phyloP scores from a whole-genome alignment of 495 filamentous ascomycete species.

The Hypoxylon fuscum region DNA sequence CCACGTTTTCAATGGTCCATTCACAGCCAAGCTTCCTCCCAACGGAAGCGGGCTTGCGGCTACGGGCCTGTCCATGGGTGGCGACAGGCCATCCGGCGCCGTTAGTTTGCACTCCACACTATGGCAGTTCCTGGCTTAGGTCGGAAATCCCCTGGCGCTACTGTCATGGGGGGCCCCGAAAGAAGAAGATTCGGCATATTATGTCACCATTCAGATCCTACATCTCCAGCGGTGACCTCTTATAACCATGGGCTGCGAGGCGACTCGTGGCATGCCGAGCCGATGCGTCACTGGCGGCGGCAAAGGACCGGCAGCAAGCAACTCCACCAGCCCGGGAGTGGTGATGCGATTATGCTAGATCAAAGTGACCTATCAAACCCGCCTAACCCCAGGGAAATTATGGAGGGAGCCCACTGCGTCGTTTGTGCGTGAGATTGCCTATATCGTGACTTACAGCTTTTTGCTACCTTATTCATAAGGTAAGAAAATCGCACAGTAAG shows the following conservation, averaged over 20 bases:
- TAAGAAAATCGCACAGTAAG: constrained; percentile 8
- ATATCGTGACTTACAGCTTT: constrained; percentile 11
- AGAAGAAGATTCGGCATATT: constrained; percentile 8
- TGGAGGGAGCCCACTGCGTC: constrained; percentile 16
- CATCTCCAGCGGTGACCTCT: constrained; percentile 23
- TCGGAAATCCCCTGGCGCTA: constrained; percentile 21
- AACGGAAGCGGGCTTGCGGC: constrained; percentile 23
- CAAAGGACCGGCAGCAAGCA: constrained; percentile 8
- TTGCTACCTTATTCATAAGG: background rate
- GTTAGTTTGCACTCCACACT: constrained; percentile 17
- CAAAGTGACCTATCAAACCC: constrained; percentile 32
- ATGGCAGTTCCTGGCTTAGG: constrained; percentile 20
- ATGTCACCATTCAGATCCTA: constrained; percentile 19
- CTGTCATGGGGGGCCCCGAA: constrained; percentile 4
- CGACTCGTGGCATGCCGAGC: constrained; percentile 8
- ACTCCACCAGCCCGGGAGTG: constrained; percentile 22
- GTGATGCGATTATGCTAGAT: constrained; percentile 8
- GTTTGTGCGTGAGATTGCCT: constrained; percentile 33
- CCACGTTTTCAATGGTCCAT: constrained; percentile 4
- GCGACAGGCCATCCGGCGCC: constrained; percentile 21
- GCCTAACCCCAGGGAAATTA: constrained; percentile 12
- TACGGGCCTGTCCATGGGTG: constrained; percentile 11
- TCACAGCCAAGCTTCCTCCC: constrained; percentile 9
- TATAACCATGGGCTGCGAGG: constrained; percentile 17
- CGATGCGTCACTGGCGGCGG: constrained; percentile 22